Percentiles rank a stretch among this genome's conserved stretches.
Evolutionary conservation across 2,329 filamentous ascomycete species (phyloP).

Genomic region (Aspergillus ochraceoroseus): DNA sequence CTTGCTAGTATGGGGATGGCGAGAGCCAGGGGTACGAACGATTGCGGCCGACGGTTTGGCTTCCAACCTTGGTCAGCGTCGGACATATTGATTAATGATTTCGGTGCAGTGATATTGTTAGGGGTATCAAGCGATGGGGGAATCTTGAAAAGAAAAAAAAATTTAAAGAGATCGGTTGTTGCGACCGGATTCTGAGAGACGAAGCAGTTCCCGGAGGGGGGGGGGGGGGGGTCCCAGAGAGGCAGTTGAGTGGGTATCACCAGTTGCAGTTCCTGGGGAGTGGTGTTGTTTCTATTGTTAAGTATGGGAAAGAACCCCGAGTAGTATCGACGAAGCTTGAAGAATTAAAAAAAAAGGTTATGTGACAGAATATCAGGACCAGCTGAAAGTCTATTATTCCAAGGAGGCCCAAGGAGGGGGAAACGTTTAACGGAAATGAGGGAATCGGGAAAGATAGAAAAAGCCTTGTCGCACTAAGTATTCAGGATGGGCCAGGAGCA

Average conservation of each 20-base stretch:
- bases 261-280: conserved; percentile 8
- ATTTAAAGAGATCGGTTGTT: conserved; percentile 4
- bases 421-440: conserved; percentile 3
- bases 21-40: conserved; percentile 55
- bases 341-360: conserved; percentile 14
- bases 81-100: conserved; percentile 40
- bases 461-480: conserved; percentile 7
- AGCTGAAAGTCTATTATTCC: conserved; percentile 25
- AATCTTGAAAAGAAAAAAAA: conserved; percentile 1
- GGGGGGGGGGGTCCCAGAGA: conserved; percentile 11
- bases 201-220: conserved; percentile 5
- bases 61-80: conserved; percentile 74
- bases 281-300: too few relatives aligned
- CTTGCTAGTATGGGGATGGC: conserved; percentile 8
- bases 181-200: not conserved
- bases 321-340: conserved; percentile 10
- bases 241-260: conserved; percentile 13
- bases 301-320: conserved; percentile 5
- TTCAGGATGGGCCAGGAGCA: conserved; percentile 10
- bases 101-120: conserved; percentile 1
- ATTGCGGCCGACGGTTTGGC: conserved; percentile 75
- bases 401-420: conserved; percentile 5
- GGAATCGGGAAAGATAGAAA: conserved; percentile 9
- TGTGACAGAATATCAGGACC: conserved; percentile 26
- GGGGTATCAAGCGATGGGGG: conserved; percentile 7